Evolutionary conservation across 2,329 filamentous ascomycete genomes (phyloP).

Genomic region (Diaporthe longicolla): DNA sequence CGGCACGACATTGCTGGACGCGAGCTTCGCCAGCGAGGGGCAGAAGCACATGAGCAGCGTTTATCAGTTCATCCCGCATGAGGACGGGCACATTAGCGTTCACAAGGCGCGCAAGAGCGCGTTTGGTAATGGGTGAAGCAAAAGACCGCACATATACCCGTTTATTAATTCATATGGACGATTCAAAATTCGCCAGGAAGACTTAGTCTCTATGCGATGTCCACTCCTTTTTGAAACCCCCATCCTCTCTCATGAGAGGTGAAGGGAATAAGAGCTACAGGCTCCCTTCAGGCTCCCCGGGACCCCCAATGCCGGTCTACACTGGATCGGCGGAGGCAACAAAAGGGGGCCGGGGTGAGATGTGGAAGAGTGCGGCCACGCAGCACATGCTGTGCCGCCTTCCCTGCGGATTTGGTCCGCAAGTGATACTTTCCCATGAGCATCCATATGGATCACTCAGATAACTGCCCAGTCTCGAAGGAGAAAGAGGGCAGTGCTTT

Average conservation of each 20-base stretch:
- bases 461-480: neutral
- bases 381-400: neutral
- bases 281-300: neutral
- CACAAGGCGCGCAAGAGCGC: conserved; percentile 38
- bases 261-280: no score
- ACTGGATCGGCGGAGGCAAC: conserved; percentile 1
- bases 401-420: neutral
- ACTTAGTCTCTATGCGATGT: neutral
- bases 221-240: neutral
- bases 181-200: neutral
- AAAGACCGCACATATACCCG: no score
- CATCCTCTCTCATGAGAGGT: no score
- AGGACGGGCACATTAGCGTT: conserved; percentile 44
- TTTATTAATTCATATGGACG: neutral
- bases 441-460: no score
- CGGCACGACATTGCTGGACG: conserved; percentile 39
- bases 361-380: neutral
- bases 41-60: conserved; percentile 38
- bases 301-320: neutral
- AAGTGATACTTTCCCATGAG: no score
- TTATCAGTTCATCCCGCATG: conserved; percentile 43
- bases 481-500: neutral
- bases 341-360: neutral
- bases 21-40: conserved; percentile 16
- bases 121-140: neutral